phyloP scores from a whole-genome alignment of 23 red algal species.

The Gracilaria domingensis region DNA sequence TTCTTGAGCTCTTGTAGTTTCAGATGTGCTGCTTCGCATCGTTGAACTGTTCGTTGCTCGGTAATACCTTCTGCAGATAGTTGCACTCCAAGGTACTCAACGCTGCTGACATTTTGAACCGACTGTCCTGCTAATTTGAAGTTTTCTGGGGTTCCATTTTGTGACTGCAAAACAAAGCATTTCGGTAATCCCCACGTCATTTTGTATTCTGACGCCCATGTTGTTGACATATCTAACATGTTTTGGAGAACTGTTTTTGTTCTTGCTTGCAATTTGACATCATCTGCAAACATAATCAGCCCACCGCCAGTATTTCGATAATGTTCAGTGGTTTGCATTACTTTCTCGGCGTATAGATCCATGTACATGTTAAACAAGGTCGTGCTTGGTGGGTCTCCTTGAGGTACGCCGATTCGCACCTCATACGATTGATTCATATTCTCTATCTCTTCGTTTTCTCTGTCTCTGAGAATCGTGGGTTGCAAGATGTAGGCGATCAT shows the following conservation, averaged over 20 bases:
- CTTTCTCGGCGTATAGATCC: slow-evolving; percentile 8
- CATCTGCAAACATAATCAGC: slow-evolving; percentile 26
- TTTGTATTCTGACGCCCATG: background rate
- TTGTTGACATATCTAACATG: slow-evolving; percentile 10
- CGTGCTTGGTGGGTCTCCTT: slow-evolving; percentile 11
- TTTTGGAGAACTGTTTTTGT: slow-evolving; percentile 4
- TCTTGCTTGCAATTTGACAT: slow-evolving; percentile 11
- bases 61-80: background rate
- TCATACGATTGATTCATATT: background rate
- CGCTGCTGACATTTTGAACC: background rate
- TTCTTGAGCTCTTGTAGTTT: background rate
- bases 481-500: slow-evolving; percentile 1
- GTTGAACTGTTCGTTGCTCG: background rate
- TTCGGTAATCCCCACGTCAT: slow-evolving; percentile 30
- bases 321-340: background rate
- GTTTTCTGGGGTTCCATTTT: background rate
- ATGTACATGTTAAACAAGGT: slow-evolving; percentile 16
- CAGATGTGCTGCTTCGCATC: background rate
- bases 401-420: slow-evolving; percentile 23
- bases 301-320: background rate
- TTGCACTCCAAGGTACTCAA: background rate
- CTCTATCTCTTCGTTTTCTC: background rate
- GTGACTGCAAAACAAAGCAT: slow-evolving; percentile 1
- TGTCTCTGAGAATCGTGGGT: background rate
- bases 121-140: background rate